Conservation (phyloP, 139 green algal species). For the Closterium sp. region DNA sequence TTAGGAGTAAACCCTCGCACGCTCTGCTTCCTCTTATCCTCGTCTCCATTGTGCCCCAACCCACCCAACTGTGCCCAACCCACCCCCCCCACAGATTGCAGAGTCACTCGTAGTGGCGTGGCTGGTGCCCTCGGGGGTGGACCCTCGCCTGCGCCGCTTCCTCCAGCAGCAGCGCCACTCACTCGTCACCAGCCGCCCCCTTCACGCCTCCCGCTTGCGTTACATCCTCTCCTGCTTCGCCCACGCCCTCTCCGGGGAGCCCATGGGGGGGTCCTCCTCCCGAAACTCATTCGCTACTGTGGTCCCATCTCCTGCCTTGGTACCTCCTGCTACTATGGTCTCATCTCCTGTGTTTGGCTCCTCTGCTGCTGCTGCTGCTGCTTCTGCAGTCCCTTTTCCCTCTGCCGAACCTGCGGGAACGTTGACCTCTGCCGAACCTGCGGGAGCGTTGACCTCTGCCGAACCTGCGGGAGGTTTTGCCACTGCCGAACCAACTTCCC, state of each 20-base stretch:
- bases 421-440: too few relatives aligned
- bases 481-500: too few relatives aligned
- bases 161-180: background rate
- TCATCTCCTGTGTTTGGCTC: too few relatives aligned
- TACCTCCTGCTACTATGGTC: too few relatives aligned
- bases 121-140: conserved; percentile 11
- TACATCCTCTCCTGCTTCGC: conserved; percentile 2
- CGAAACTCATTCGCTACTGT: background rate
- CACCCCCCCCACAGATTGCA: background rate
- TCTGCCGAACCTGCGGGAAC: too few relatives aligned
- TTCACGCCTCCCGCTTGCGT: background rate
- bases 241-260: background rate
- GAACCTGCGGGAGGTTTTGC: too few relatives aligned
- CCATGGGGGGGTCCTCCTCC: background rate
- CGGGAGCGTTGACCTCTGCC: too few relatives aligned
- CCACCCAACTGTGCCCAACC: background rate
- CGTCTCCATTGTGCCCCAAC: background rate
- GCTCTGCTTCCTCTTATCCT: background rate
- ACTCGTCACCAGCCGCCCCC: background rate
- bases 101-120: conserved; percentile 9
- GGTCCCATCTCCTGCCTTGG: background rate
- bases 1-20: background rate
- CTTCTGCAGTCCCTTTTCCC: too few relatives aligned
- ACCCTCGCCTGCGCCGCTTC: background rate
- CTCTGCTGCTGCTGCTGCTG: too few relatives aligned